Evolutionary conservation across 2,329 filamentous ascomycete genomes (phyloP).

Genomic region (Stemphylium lycopersici): DNA sequence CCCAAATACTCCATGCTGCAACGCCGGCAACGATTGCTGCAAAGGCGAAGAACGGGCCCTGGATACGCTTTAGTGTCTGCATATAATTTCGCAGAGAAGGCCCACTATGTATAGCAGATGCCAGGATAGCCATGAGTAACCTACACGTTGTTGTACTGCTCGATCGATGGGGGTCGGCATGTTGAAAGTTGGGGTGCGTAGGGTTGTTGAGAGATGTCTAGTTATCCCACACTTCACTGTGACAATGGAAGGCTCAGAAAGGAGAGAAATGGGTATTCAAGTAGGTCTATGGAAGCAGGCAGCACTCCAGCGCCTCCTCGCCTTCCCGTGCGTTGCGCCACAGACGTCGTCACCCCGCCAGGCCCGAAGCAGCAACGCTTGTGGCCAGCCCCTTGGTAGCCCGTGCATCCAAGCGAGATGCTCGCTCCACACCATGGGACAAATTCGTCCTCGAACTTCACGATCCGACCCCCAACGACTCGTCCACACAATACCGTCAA

Average conservation of each 20-base stretch:
- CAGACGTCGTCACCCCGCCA: slow-evolving; percentile 35
- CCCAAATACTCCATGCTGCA: slow-evolving; percentile 84
- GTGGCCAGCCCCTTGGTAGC: slow-evolving; percentile 29
- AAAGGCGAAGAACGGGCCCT: slow-evolving; percentile 61
- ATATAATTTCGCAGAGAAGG: slow-evolving; percentile 5
- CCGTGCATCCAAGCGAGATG: slow-evolving; percentile 47
- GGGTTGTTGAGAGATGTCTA: not conserved
- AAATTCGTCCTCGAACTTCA: slow-evolving; percentile 25
- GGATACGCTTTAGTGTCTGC: slow-evolving; percentile 2
- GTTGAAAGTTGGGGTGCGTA: slow-evolving; percentile 16
- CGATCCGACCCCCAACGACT: slow-evolving; percentile 30
- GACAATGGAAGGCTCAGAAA: not conserved
- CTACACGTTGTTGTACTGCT: slow-evolving; percentile 54
- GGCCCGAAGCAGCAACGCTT: slow-evolving; percentile 24
- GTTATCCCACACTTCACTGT: not conserved
- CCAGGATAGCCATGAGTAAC: slow-evolving; percentile 27
- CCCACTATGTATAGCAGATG: slow-evolving; percentile 32
- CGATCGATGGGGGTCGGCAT: slow-evolving; percentile 60
- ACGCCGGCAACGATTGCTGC: slow-evolving; percentile 81
- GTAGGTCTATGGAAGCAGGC: slow-evolving; percentile 12
- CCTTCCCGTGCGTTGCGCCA: slow-evolving; percentile 20
- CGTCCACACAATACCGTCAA: slow-evolving; percentile 62
- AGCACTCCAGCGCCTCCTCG: slow-evolving; percentile 14
- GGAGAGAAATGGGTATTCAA: not conserved
- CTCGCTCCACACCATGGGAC: slow-evolving; percentile 38